phyloP scores from a whole-genome alignment of 352 stramenopile species.

The Globisporangium paroecandrum region DNA sequence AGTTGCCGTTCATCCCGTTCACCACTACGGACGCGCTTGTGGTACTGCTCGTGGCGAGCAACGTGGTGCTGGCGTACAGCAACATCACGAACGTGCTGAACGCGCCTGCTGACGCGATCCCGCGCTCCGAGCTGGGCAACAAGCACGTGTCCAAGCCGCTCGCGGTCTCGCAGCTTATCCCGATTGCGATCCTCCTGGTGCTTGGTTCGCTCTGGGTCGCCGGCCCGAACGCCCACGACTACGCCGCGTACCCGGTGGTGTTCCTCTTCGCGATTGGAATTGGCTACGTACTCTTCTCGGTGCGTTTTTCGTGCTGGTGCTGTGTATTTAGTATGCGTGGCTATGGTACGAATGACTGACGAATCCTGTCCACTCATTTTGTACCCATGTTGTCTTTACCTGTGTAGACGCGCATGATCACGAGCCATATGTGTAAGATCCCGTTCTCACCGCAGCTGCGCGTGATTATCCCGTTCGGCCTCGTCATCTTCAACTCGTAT shows the following conservation, averaged over 20 bases:
- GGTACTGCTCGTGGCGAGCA: conserved; percentile 56
- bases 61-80: conserved; percentile 67
- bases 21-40: conserved; percentile 59
- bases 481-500: conserved; percentile 78
- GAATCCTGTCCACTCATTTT: conserved; percentile 8
- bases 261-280: conserved; percentile 82
- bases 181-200: conserved; percentile 51
- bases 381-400: conserved; percentile 4
- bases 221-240: conserved; percentile 60
- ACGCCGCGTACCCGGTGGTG: conserved; percentile 63
- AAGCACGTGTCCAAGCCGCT: conserved; percentile 83
- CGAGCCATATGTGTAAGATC: conserved; percentile 90
- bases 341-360: background rate
- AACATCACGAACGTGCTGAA: conserved; percentile 76
- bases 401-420: conserved; percentile 81
- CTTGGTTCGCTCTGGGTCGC: conserved; percentile 73
- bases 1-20: conserved; percentile 37
- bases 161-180: conserved; percentile 73
- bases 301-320: conserved; percentile 22
- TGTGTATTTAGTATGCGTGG: background rate
- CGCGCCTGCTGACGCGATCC: conserved; percentile 49
- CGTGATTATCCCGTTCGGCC: conserved; percentile 72
- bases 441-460: conserved; percentile 78
- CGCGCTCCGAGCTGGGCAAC: conserved; percentile 66
- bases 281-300: conserved; percentile 83